These are phyloP conservation scores for Yarrowia alimentaria DNA, from an alignment of 805 yeast genomes.

Conservation along the genomic window DNA sequence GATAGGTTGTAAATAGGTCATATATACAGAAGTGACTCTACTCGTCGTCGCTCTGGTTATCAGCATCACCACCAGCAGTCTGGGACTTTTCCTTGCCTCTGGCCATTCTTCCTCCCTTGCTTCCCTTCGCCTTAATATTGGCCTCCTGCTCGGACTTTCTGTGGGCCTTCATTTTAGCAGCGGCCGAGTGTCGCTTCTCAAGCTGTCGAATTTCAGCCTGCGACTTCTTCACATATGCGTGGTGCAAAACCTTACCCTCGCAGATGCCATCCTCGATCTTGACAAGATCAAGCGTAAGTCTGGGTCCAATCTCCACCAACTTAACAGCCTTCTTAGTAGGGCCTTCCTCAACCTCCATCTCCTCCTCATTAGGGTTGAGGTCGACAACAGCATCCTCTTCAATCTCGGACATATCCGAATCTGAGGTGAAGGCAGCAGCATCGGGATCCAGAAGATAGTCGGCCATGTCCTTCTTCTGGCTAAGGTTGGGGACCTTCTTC, in stretches of 20 bases:
- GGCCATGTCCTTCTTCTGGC: conserved; percentile 68
- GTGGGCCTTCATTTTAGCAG: conserved; percentile 60
- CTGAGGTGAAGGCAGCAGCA: conserved; percentile 78
- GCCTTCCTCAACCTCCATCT: conserved; percentile 17
- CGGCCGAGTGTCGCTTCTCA: conserved; percentile 65
- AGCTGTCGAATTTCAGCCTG: conserved; percentile 57
- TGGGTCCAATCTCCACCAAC: conserved; percentile 89
- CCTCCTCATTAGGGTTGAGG: conserved; percentile 25
- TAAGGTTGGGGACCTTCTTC: conserved; percentile 68
- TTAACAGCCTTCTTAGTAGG: conserved; percentile 78
- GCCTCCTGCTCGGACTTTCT: conserved; percentile 77
- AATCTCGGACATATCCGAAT: conserved; percentile 62
- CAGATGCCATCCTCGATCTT: conserved; percentile 94
- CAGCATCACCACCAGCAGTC: conserved; percentile 36
- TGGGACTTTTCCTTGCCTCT: conserved; percentile 46
- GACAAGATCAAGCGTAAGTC: conserved; percentile 68
- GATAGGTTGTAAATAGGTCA: too few species aligned
- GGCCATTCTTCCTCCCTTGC: conserved; percentile 66
- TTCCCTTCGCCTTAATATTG: conserved; percentile 69
- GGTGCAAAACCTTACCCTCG: conserved; percentile 83
- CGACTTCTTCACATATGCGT: conserved; percentile 64
- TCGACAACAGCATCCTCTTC: conserved; percentile 55
- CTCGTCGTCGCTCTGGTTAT: conserved; percentile 23
- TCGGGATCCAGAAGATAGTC: conserved; percentile 82
- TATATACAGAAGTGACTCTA: conserved; percentile 21